Conservation (phyloP, 1,139 yeast species). For the Yamadazyma trypodendri region DNA sequence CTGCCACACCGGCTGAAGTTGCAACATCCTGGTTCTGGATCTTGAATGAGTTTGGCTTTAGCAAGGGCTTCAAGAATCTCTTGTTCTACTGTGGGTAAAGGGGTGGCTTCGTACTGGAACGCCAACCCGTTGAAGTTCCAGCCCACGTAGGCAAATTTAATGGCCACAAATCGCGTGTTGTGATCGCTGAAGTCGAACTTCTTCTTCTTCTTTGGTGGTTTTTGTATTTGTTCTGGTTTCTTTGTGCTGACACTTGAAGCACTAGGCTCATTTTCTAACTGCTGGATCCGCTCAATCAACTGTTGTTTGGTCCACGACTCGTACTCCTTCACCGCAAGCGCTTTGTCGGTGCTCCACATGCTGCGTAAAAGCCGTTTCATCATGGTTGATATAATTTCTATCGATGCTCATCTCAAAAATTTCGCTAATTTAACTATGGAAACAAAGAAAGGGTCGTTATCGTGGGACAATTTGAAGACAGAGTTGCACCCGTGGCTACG, state of each 20-base stretch:
- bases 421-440: constrained; percentile 20
- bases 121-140: constrained; percentile 95
- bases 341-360: constrained; percentile 8
- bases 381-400: constrained; percentile 16
- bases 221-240: neutral
- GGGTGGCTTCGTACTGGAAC: constrained; percentile 70
- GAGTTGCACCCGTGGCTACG: constrained; percentile 44
- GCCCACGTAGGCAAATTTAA: constrained; percentile 84
- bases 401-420: constrained; percentile 11
- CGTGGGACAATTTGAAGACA: constrained; percentile 36
- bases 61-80: constrained; percentile 68
- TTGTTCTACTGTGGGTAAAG: constrained; percentile 85
- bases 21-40: constrained; percentile 59
- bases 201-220: constrained; percentile 27
- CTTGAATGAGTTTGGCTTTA: constrained; percentile 64
- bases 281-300: constrained; percentile 45
- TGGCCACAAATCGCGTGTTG: constrained; percentile 69
- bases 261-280: no score
- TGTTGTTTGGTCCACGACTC: constrained; percentile 53
- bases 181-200: constrained; percentile 69
- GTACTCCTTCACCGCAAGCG: constrained; percentile 22
- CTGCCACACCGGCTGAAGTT: constrained; percentile 91
- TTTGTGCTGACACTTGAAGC: no score
- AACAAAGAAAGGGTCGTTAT: constrained; percentile 33
- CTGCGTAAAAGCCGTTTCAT: constrained; percentile 21